A percentile compares a stretch with the other conserved stretches of the same genome.
Conservation (phyloP, 2,329 filamentous ascomycete species). For the Malbranchea cinnamomea region DNA sequence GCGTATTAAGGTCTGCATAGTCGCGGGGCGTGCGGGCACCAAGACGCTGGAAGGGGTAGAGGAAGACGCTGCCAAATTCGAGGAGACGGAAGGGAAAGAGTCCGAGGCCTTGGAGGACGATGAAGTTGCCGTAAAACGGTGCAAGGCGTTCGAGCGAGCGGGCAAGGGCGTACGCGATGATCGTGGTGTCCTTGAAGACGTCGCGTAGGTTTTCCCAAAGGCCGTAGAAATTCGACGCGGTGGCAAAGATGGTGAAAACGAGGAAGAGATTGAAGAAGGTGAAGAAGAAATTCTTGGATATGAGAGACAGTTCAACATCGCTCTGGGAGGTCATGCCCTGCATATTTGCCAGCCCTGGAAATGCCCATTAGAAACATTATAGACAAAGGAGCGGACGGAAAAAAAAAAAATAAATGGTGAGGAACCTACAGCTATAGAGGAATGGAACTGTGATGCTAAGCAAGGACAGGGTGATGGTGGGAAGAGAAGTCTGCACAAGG, state of each 20-base stretch:
- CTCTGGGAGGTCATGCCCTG: slow-evolving; percentile 94
- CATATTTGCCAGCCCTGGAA: slow-evolving; percentile 55
- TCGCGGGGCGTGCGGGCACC: slow-evolving; percentile 79
- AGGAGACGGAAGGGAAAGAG: slow-evolving; percentile 84
- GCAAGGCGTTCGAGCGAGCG: slow-evolving; percentile 57
- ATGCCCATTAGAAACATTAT: slow-evolving; percentile 2
- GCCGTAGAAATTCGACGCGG: slow-evolving; percentile 57
- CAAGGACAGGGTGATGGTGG: slow-evolving; percentile 70
- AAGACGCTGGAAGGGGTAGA: slow-evolving; percentile 69
- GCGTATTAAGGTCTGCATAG: slow-evolving; percentile 64
- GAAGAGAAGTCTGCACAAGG: slow-evolving; percentile 73
- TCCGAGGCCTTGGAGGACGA: slow-evolving; percentile 86
- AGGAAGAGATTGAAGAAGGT: slow-evolving; percentile 98
- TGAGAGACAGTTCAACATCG: slow-evolving; percentile 83
- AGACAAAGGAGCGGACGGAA: neutral
- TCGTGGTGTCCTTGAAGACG: slow-evolving; percentile 62
- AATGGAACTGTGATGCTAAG: slow-evolving; percentile 85
- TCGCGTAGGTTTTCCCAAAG: slow-evolving; percentile 51
- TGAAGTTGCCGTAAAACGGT: slow-evolving; percentile 83
- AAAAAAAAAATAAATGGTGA: neutral
- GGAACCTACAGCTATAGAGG: slow-evolving; percentile 63
- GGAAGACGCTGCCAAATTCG: slow-evolving; percentile 69
- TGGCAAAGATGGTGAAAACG: slow-evolving; percentile 77
- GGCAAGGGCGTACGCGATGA: slow-evolving; percentile 62
- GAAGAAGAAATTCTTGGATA: slow-evolving; percentile 99